phyloP scores from a whole-genome alignment of 2,329 filamentous ascomycete species.

The Monosporascus sp. region DNA sequence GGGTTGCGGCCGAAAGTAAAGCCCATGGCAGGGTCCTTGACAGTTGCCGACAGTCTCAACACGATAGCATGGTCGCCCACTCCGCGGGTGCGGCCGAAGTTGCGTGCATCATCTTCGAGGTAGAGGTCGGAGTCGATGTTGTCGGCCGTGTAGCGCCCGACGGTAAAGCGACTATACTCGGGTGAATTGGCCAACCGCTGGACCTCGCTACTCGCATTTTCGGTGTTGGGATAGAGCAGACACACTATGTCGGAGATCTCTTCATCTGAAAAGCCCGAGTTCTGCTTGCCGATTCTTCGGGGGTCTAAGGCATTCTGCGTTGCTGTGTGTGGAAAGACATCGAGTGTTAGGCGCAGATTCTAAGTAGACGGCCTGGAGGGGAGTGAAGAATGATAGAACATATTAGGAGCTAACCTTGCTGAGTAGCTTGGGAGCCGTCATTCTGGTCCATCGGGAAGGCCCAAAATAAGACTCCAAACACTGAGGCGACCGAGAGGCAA shows the following conservation, averaged over 20 bases:
- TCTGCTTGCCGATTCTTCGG: conserved; percentile 70
- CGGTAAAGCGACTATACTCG: conserved; percentile 43
- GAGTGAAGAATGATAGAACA: neutral
- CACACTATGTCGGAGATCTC: conserved; percentile 87
- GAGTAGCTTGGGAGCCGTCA: conserved; percentile 26
- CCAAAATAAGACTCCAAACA: neutral
- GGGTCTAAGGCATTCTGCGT: conserved; percentile 81
- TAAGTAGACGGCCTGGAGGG: neutral
- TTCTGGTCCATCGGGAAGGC: conserved; percentile 21
- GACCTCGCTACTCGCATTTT: conserved; percentile 68
- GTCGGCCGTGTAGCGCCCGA: conserved; percentile 43
- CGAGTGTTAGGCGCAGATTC: neutral
- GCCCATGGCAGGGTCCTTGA: conserved; percentile 64
- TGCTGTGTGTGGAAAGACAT: conserved; percentile 35
- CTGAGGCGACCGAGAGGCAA: neutral
- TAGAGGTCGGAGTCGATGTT: conserved; percentile 47
- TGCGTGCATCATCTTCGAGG: conserved; percentile 42
- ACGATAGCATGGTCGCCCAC: conserved; percentile 64
- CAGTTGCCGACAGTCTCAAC: conserved; percentile 67
- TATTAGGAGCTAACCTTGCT: conserved; percentile 22
- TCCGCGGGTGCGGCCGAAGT: conserved; percentile 47
- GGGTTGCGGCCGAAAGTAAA: conserved; percentile 83
- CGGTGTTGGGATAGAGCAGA: conserved; percentile 74
- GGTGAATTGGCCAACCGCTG: conserved; percentile 35
- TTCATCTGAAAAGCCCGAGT: conserved; percentile 74